Evolutionary conservation across 495 filamentous ascomycete species (phyloP), one percentile per base, ranked within the genome.

Genomic region (Schizothecium vesticola): DNA sequence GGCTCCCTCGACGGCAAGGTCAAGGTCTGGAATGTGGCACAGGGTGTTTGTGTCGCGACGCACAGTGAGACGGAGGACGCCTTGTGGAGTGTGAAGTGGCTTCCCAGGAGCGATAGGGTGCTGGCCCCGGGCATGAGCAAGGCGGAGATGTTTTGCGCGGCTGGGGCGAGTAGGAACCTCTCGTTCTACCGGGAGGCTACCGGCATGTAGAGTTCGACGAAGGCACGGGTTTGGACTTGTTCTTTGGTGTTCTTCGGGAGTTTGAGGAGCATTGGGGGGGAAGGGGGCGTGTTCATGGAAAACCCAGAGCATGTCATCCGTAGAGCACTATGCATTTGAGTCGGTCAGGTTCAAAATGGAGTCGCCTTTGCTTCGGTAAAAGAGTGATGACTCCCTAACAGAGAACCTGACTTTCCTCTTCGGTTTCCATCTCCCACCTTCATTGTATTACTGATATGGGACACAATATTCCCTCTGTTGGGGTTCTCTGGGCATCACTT

Each of bases 141-240:
- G 73, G 92, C 89, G 31, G 94, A 97, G 80, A 89, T 88, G 66
- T 99, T 99, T 78, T 91, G 90, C 61, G 91, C 91, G 16, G 92
- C 88, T 16, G 96, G 96, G 2, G 92, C 91, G 25, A 92, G 89
- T 73, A 77, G 86, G 72, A 92, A 88, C 73, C 84, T 99, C 66
- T 86, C 88, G 8, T 96, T 98, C 78, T 99, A 98, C 76, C 84
- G 95, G 43, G 95, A 99, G 79, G 94, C 96, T 64, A 92, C 90
- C 31, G 91, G 91, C 11, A 87, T 86, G 66, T 93, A 68, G 69
- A 3, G 0, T 13, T 23, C 8, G 10, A 16, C 16, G 12, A 29
- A 8, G 21, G 19, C 23, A 33, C n/a, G n/a, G 13, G 56, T 33
- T 28, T 21, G 16, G 26, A n/a, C 43, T 51, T 51, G 43, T 7